Evolutionary conservation across 2,329 filamentous ascomycete species (phyloP).

Genomic region (Paecilomyces sp.): DNA sequence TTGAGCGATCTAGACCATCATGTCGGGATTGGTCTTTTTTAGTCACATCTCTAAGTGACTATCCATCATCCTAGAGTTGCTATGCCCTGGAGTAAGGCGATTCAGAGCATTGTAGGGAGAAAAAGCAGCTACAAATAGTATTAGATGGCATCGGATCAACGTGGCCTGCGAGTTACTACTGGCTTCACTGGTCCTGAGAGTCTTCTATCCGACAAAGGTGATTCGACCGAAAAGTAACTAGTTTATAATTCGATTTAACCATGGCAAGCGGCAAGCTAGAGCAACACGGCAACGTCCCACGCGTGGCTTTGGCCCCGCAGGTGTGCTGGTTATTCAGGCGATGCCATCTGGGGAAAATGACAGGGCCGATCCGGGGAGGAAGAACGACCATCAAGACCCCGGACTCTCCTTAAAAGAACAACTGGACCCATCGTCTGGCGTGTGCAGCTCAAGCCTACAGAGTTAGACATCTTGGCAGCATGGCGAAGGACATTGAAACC

Average conservation of each 20-base stretch:
- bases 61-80: background rate
- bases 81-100: too few species aligned
- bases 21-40: background rate
- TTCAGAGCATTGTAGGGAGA: background rate
- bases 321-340: background rate
- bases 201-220: background rate
- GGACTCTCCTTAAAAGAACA: background rate
- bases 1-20: background rate
- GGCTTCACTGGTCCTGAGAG: background rate
- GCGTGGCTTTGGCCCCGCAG: background rate
- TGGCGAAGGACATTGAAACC: background rate
- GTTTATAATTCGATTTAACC: background rate
- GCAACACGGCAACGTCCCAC: background rate
- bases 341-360: background rate
- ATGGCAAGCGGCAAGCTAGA: background rate
- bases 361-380: background rate
- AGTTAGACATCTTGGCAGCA: background rate
- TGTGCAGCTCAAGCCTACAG: background rate
- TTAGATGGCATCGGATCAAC: background rate
- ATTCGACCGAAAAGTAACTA: background rate
- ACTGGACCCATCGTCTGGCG: background rate
- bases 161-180: background rate
- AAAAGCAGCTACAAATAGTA: background rate
- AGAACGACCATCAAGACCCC: background rate
- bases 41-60: background rate